Evolutionary conservation across 768 basidiomycete species (phyloP).

Genomic region (Lepiota subincarnata): DNA sequence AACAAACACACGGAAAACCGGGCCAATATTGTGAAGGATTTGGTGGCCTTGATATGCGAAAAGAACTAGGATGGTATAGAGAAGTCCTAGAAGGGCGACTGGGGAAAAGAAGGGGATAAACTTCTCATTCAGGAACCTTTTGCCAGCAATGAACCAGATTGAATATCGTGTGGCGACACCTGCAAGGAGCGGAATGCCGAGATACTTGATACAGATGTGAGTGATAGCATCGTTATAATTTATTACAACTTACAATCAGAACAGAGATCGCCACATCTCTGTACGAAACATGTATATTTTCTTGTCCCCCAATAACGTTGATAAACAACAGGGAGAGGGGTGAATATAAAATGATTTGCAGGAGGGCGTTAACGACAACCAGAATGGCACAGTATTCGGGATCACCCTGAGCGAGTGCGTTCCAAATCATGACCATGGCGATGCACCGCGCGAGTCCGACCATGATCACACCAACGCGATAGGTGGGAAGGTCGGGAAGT

Average conservation of each 20-base stretch:
- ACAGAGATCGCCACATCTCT: slow-evolving; percentile 61
- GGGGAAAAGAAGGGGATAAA: slow-evolving; percentile 73
- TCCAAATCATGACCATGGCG: slow-evolving; percentile 84
- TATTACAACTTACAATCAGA: slow-evolving; percentile 44
- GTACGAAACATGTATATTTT: slow-evolving; percentile 47
- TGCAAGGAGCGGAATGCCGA: slow-evolving; percentile 75
- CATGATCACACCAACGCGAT: slow-evolving; percentile 77
- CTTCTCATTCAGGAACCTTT: slow-evolving; percentile 43
- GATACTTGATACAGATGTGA: slow-evolving; percentile 46
- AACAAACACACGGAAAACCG: slow-evolving; percentile 77
- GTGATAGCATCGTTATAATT: background rate
- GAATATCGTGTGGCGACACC: slow-evolving; percentile 66
- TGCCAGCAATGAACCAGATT: slow-evolving; percentile 42
- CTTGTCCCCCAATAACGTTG: slow-evolving; percentile 52
- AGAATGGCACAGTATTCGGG: slow-evolving; percentile 72
- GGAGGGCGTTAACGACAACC: slow-evolving; percentile 73
- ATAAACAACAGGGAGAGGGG: slow-evolving; percentile 74
- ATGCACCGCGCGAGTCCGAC: slow-evolving; percentile 74
- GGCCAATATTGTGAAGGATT: slow-evolving; percentile 69
- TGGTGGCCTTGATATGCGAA: slow-evolving; percentile 69
- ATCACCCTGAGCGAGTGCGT: slow-evolving; percentile 66
- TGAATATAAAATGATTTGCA: slow-evolving; percentile 76
- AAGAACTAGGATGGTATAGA: slow-evolving; percentile 77
- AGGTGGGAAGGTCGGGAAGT: slow-evolving; percentile 70
- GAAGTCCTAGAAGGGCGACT: slow-evolving; percentile 65